Base-by-base conservation (phyloP, 805 yeast species). In the Wickerhamiella galacta region DNA sequence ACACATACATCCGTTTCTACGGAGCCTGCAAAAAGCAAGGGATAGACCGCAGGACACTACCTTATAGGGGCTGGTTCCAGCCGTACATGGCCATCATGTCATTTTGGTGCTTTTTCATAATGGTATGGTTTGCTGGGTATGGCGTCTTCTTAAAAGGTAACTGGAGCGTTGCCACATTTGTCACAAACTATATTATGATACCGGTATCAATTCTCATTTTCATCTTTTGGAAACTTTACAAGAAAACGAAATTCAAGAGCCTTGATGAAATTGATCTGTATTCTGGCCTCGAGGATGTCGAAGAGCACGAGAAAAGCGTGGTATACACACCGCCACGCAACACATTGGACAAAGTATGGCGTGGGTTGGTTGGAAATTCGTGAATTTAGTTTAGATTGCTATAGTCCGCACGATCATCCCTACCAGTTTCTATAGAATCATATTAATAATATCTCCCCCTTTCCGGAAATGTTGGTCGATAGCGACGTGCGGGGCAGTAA, bases 151-250 rank as follows among this genome's bases (percentile, higher is more conserved):
- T 73, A 28, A 72, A 73, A 10, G 80, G 77, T 4, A 48, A 57
- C 34, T 80, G 87, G 83, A 51, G 61, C 14, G 62, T 64, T 14
- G 61, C 71, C 37, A 56, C 61, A 6, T 81, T 81, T 54, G 58
- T 79, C 43, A 77, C 70, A 54, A 67, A 68, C 46, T 81, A 81
- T 47, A 58, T 81, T 38, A 74, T 77, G 74, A 63, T 80, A 9
- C 78, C 79, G 37, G 52, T 71, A 31, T 63, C 63, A 36, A 45
- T 70, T 21, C 62, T 44, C 1, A 52, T 69, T n/a, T 72, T 56
- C 37, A 19, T 66, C 6, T 49, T 54, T 24, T 71, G 77, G 67
- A 73, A 74, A 44, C 31, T 71, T 3, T 28, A 57, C 34, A 68
- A 67, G 35, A 60, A 64, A 34, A 64, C 72, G 12, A 60, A 59